A percentile compares a stretch with the other conserved stretches of the same genome.
phyloP scores from a whole-genome alignment of 2,329 filamentous ascomycete species.

The Sporothrix humicola region DNA sequence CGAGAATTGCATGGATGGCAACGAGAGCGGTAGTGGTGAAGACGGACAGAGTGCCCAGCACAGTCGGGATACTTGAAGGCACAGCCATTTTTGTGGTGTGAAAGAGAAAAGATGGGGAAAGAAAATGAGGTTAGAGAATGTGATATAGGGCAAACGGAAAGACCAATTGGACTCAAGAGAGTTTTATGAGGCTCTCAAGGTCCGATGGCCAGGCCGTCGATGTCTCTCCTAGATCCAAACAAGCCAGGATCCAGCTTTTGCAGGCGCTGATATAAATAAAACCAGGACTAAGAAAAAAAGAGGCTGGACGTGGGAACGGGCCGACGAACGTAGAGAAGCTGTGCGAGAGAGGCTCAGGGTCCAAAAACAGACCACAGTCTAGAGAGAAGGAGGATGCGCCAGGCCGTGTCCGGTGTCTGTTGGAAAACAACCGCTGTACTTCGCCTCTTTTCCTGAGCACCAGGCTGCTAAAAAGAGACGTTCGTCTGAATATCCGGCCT shows the following conservation, averaged over 20 bases:
- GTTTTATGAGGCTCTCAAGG: not conserved
- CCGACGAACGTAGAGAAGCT: slow-evolving; percentile 16
- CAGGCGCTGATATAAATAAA: slow-evolving; percentile 3
- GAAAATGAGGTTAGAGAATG: slow-evolving; percentile 2
- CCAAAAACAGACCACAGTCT: slow-evolving; percentile 16
- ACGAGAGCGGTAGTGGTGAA: slow-evolving; percentile 50
- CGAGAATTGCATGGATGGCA: slow-evolving; percentile 51
- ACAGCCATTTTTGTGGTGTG: slow-evolving; percentile 44
- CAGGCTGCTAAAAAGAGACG: not conserved
- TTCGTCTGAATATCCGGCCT: not conserved
- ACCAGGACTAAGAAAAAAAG: slow-evolving; percentile 29
- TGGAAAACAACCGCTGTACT: slow-evolving; percentile 7
- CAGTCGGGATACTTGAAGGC: slow-evolving; percentile 45
- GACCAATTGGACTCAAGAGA: slow-evolving; percentile 7
- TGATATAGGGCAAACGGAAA: not conserved
- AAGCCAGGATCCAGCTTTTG: slow-evolving; percentile 3
- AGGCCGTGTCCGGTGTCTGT: slow-evolving; percentile 15
- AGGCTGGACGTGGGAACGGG: slow-evolving; percentile 26
- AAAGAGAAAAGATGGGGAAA: not conserved
- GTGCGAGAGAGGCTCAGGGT: not conserved
- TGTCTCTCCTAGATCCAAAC: not conserved
- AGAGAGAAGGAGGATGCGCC: slow-evolving; percentile 23
- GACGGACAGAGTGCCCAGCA: slow-evolving; percentile 47
- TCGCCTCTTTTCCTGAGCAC: slow-evolving; percentile 13
- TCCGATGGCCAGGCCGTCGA: slow-evolving; percentile 19